These are phyloP conservation scores for Scheffersomyces lignicola DNA, from an alignment of 1,139 yeast species.

Conservation along the genomic window DNA sequence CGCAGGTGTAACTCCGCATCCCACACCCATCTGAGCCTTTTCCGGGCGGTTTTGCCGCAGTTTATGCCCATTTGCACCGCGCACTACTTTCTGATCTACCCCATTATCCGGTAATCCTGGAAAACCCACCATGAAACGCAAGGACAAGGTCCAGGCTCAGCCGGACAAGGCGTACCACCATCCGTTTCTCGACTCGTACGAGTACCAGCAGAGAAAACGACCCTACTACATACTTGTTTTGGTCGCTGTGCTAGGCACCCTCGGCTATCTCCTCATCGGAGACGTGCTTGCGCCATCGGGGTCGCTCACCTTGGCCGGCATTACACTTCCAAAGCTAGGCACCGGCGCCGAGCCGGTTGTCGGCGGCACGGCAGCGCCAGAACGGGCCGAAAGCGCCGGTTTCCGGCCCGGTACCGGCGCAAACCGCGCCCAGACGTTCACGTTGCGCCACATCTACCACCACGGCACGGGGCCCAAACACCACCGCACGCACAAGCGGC, in stretches of 20 bases:
- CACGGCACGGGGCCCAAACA: slow-evolving; percentile 45
- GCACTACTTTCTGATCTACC: too few species aligned
- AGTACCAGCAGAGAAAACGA: background rate
- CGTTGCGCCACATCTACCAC: slow-evolving; percentile 50
- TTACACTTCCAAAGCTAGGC: background rate
- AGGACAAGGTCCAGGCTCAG: too few species aligned
- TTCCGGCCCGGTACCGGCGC: too few species aligned
- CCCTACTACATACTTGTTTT: background rate
- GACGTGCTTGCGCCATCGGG: background rate
- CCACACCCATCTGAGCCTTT: too few species aligned
- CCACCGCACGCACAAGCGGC: slow-evolving; percentile 38
- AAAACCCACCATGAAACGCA: too few species aligned
- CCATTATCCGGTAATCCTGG: too few species aligned
- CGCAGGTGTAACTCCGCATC: too few species aligned
- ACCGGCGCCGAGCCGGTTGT: background rate
- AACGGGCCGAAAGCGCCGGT: background rate
- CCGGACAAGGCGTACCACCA: background rate
- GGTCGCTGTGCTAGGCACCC: background rate
- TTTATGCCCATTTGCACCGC: too few species aligned
- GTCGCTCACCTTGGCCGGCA: background rate
- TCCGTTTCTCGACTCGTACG: background rate
- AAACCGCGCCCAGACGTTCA: slow-evolving; percentile 17
- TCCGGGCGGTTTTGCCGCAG: too few species aligned
- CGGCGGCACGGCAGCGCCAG: background rate
- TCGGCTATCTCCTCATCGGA: slow-evolving; percentile 1